Evolutionary conservation across 2,329 filamentous ascomycete species (phyloP).

Genomic region (Claviceps capensis): DNA sequence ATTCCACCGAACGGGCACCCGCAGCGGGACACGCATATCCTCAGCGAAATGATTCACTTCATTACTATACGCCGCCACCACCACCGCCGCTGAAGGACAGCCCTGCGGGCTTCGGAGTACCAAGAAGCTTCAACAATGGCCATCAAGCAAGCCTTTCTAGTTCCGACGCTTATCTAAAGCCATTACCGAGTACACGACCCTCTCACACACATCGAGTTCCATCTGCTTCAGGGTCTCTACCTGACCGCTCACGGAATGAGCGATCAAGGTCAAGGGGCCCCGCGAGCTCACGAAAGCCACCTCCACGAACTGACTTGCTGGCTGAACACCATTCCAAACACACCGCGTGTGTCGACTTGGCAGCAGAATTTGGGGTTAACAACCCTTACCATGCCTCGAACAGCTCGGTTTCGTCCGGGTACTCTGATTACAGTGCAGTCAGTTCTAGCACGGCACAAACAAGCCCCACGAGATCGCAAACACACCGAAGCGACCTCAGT

Average conservation of each 20-base stretch:
- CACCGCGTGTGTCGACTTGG: conserved; percentile 37
- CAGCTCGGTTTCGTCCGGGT: conserved; percentile 51
- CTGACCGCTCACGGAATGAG: conserved; percentile 20
- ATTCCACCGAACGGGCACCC: conserved; percentile 27
- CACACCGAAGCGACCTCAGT: conserved; percentile 30
- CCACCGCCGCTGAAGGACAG: conserved; percentile 33
- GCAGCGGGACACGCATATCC: conserved; percentile 21
- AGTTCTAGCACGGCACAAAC: conserved; percentile 50
- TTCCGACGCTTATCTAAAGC: conserved; percentile 39
- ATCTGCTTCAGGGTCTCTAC: conserved; percentile 32
- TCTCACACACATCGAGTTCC: conserved; percentile 26
- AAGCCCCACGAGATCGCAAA: conserved; percentile 20
- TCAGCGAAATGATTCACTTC: conserved; percentile 16
- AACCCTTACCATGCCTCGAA: conserved; percentile 53
- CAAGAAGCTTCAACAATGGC: conserved; percentile 23
- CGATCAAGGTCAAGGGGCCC: conserved; percentile 31
- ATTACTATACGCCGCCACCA: conserved; percentile 7
- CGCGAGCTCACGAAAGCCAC: conserved; percentile 38
- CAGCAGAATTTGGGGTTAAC: conserved; percentile 43
- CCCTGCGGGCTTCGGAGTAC: conserved; percentile 44
- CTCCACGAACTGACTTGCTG: conserved; percentile 36
- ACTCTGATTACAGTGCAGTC: conserved; percentile 43
- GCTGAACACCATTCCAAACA: conserved; percentile 24
- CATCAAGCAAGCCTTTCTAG: conserved; percentile 27
- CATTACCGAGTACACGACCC: conserved; percentile 21